Evolutionary conservation across 306 rosid species (phyloP), one percentile per base, ranked within the genome.

Genomic region (Inga oerstediana): DNA sequence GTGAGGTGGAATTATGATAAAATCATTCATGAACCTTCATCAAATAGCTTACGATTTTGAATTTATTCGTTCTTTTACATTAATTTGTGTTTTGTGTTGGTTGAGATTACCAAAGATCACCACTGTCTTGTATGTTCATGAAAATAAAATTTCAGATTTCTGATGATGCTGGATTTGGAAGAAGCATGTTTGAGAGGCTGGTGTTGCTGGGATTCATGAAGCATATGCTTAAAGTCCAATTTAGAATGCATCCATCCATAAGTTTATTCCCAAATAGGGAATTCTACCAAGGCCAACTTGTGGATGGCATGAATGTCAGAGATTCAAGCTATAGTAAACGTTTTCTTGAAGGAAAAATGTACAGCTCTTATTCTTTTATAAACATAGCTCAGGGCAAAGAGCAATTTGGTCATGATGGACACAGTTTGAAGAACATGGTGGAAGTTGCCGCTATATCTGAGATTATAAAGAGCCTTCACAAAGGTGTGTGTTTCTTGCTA

Each of bases 201-300:
- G 90, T 77, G 27, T 10, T 7, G n/a, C 68, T 84, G 71, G 89
- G 88, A 34, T 71, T 72, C 61, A 70, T 56, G 71, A 86, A 27
- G 75, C 88, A 79, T 8, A 75, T 86, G 52, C 88, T 89, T 61
- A 44, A 86, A 59, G 62, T 89, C 56, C 89, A 89, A 15, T 86
- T 79, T 37, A 84, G 91, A 78, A 86, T 89, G 91, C 91, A 84
- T 82, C 89, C 91, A 67, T 82, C 88, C 27, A 86, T 89, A 65
- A 86, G 89, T 72, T 37, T 49, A 30, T 89, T 89, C 41, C 91
- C 89, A 45, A 72, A 69, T 32, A 61, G 20, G 52, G 87, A 89
- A 59, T 86, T 89, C 78, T 89, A 89, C 64, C 49, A 82, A 56
- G 34, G 12, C 16, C 39, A 68, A 66, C 86, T 89, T 43, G 45